Evolutionary conservation across 2,329 filamentous ascomycete genomes (phyloP), one percentile per base, ranked within the genome.

Genomic region (Fusarium chlamydosporum): DNA sequence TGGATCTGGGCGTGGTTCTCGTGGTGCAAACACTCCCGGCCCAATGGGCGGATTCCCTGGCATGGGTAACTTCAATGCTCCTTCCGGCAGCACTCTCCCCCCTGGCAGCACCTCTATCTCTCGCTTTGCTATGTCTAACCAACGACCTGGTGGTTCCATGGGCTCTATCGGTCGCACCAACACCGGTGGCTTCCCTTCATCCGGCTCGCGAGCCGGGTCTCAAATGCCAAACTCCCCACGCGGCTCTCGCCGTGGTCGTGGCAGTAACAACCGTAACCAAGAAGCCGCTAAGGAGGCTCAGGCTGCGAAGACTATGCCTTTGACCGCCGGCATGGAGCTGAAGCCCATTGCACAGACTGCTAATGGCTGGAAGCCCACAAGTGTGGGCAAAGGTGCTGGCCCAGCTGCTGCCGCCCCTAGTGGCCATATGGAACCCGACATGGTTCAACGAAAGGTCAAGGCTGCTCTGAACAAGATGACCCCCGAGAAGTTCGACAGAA

Each of bases 381-480:
- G 91, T 74, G 66, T 96, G 52, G 85, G 82, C 53, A 79, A 78
- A 65, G 56, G 74, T 33, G 74, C 77, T 33, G 76, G 77, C 38
- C 77, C 79, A 31, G 65, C 80, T 7, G 82, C 83, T 52, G 77
- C 80, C 5, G 81, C 83, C 51, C 85, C 80, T 10, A 83, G 83
- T 51, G 86, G 92, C 74, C 88, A 98, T 82, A 50, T 50, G 47
- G 89, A 96, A 70, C 95, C 96, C 26, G 93, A 95, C 74, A 89
- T 96, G 85, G 96, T 99, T 61, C 96, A 99, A 84, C 91, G 95
- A 74, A 99, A 99, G 90, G 96, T 99, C 79, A 99, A 99, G 90
- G 92, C 94, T 69, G 92, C 92, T 65, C 85, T 99, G 75, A 99
- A 99, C 89, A 99, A 99, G 91, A 98, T 99, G 96, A 98, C 96